Conservation (phyloP, 306 rosid genomes). For the Canavalia ensiformis region DNA sequence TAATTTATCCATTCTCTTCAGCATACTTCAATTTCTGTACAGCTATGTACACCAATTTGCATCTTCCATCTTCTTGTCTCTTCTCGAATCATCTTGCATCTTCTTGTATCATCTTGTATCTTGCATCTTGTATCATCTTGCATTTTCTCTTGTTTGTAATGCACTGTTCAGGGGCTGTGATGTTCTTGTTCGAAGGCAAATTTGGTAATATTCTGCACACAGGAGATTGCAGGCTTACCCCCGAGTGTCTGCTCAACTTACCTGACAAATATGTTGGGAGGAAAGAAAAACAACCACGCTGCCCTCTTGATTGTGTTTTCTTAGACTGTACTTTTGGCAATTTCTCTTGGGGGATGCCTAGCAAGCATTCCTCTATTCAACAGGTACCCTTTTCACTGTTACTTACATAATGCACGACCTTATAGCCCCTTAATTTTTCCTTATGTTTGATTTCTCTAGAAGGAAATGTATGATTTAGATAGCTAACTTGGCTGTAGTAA, state of each 20-base stretch:
- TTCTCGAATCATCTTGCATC: too few relatives aligned
- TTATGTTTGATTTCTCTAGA: conserved; percentile 16
- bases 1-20: not conserved
- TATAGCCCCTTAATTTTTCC: not conserved
- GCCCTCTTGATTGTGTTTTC: conserved; percentile 73
- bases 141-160: conserved; percentile 50
- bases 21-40: not conserved
- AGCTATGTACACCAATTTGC: too few relatives aligned
- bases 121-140: not conserved
- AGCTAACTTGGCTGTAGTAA: not conserved
- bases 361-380: conserved; percentile 65
- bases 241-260: conserved; percentile 68
- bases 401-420: not conserved
- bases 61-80: too few relatives aligned
- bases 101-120: too few relatives aligned
- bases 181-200: conserved; percentile 83
- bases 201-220: conserved; percentile 81
- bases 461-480: conserved; percentile 18
- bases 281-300: conserved; percentile 64
- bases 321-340: conserved; percentile 83
- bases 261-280: conserved; percentile 73
- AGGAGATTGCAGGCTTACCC: conserved; percentile 82
- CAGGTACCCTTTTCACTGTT: conserved; percentile 54
- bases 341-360: conserved; percentile 64
- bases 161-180: conserved; percentile 72